These are phyloP conservation scores for Pythium utonaiense DNA, from an alignment of 352 stramenopile genomes.

Conservation along the genomic window DNA sequence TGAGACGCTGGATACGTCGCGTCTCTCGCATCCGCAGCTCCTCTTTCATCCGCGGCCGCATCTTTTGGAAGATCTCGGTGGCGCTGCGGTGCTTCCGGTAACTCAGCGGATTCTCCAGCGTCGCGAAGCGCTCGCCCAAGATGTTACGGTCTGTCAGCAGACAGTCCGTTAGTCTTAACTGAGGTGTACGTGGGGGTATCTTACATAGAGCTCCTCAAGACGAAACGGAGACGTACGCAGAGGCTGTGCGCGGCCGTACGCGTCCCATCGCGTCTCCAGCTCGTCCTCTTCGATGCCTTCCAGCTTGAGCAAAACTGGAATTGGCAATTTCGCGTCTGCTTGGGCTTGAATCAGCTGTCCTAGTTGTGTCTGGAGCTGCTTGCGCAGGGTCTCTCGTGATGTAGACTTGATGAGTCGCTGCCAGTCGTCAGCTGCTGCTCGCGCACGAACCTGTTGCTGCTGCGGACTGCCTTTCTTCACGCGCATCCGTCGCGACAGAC, in stretches of 20 bases:
- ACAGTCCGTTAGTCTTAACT: neutral
- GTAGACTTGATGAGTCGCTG: neutral
- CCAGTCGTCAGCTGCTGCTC: neutral
- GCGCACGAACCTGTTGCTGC: neutral
- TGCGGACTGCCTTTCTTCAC: neutral
- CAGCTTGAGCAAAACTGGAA: neutral
- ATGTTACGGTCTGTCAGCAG: conserved; percentile 21
- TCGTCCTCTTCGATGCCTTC: conserved; percentile 11
- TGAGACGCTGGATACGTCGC: conserved; percentile 24
- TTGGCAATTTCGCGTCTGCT: neutral
- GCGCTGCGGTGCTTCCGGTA: conserved; percentile 7
- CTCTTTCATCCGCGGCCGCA: conserved; percentile 20
- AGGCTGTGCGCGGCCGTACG: conserved; percentile 13
- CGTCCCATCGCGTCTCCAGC: conserved; percentile 25
- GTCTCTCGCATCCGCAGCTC: conserved; percentile 21
- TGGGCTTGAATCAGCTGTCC: neutral
- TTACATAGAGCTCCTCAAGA: too few species aligned
- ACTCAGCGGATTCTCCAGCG: conserved; percentile 9
- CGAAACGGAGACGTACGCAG: conserved; percentile 23
- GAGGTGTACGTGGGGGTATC: too few species aligned
- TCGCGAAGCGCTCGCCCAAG: conserved; percentile 25
- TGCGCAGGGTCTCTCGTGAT: neutral
- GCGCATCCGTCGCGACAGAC: neutral
- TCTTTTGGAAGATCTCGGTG: conserved; percentile 17
- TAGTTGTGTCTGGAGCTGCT: neutral